Base-by-base conservation (phyloP, 345 rosid genomes). In the Ceriops tagal region DNA sequence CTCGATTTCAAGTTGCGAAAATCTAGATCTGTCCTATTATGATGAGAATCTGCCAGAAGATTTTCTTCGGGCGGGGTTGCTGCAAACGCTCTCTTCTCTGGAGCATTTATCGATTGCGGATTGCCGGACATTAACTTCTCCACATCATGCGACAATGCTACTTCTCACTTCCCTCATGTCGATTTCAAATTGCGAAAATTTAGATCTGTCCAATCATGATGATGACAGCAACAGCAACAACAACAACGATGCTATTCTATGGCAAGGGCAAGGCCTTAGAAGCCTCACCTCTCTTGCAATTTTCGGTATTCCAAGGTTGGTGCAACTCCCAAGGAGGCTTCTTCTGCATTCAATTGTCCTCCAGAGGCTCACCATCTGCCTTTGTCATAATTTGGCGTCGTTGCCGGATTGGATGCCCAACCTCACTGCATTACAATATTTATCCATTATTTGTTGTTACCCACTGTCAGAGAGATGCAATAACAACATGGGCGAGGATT, bases 251-350 rank as follows among this genome's bases (percentile, higher is more conserved):
- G 70, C 22, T 13, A 52, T n/a, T 37, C 43, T 8, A 8, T 37
- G 43, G 49, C 47, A n/a, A 53, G 58, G 78, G 66, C 31, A 58
- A 30, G 27, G 62, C 7, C 71, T 73, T 20, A 52, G 16, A 43
- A 67, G 64, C 49, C 65, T 72, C 47, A 26, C 28, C 71, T 79
- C 83, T 82, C 79, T 68, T 55, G 0, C 21, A 4, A 53, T 71
- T 19, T 0, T 0, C 0, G 0, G 1, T 8, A 22, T 72, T 26
- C 30, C 35, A 32, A 32, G 15, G 2, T 7, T 67, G 67, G 62
- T 52, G 51, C 55, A 51, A 55, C 47, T 74, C 0, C 77, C 77
- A 5, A 31, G 31, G 35, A 24, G 68, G 43, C 57, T 74, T 47
- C 68, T 24, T 32, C 35, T 5, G 31, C 60, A 60, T 37, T 6